These are phyloP conservation scores for Botryotinia narcissicola DNA, from an alignment of 2,329 filamentous ascomycete genomes.

Conservation along the genomic window DNA sequence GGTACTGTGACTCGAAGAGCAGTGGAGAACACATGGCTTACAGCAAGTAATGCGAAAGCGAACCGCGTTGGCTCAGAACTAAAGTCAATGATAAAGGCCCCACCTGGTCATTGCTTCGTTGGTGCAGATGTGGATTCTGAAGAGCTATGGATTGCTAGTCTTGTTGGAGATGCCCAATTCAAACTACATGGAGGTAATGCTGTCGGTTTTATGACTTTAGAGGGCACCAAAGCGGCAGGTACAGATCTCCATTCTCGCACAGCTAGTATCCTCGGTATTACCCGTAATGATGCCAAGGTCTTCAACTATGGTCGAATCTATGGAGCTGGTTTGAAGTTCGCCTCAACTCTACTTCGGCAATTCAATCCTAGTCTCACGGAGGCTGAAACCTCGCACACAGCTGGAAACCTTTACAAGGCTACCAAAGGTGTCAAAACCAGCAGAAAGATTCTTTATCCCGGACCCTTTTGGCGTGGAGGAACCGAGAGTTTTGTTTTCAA, in stretches of 20 bases:
- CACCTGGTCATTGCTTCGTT: slow-evolving; percentile 87
- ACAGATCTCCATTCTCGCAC: slow-evolving; percentile 95
- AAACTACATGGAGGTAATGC: slow-evolving; percentile 94
- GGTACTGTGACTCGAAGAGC: slow-evolving; percentile 92
- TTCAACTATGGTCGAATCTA: slow-evolving; percentile 99
- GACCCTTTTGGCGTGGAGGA: slow-evolving; percentile 89
- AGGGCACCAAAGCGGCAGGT: slow-evolving; percentile 89
- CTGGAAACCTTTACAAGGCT: slow-evolving; percentile 76
- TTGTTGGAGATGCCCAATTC: slow-evolving; percentile 93
- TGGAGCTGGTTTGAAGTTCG: slow-evolving; percentile 94
- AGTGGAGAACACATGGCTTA: slow-evolving; percentile 98
- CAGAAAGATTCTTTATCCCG: slow-evolving; percentile 67
- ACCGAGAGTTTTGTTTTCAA: slow-evolving; percentile 99
- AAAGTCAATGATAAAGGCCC: slow-evolving; percentile 94
- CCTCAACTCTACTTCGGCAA: slow-evolving; percentile 81
- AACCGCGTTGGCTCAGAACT: slow-evolving; percentile 95
- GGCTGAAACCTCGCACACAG: slow-evolving; percentile 70
- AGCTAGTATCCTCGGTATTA: slow-evolving; percentile 87
- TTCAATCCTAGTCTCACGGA: slow-evolving; percentile 88
- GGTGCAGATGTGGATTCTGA: slow-evolving; percentile 97
- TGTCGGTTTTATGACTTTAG: slow-evolving; percentile 97
- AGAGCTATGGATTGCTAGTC: slow-evolving; percentile 95
- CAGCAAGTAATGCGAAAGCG: slow-evolving; percentile 92
- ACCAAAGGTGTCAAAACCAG: slow-evolving; percentile 89
- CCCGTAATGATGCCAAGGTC: slow-evolving; percentile 90